Conservation (phyloP, 1,139 yeast species). For the Lodderomyces parapsilosis region DNA sequence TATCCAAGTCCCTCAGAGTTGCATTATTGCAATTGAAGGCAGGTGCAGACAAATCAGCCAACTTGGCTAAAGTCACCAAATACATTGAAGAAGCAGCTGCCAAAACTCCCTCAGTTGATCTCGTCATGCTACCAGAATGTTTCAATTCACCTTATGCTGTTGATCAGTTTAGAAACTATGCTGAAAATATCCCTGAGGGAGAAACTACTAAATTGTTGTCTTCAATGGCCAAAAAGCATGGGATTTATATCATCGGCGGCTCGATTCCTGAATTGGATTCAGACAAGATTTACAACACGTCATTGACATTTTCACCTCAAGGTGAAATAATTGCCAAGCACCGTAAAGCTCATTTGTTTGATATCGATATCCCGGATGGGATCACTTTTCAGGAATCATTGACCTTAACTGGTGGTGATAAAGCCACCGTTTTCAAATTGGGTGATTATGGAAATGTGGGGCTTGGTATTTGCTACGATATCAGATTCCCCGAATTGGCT, state of each 20-base stretch:
- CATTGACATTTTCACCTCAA: slow-evolving; percentile 64
- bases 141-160: slow-evolving; percentile 95
- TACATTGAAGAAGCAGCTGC: slow-evolving; percentile 51
- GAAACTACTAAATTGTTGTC: slow-evolving; percentile 65
- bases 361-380: slow-evolving; percentile 86
- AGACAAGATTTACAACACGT: slow-evolving; percentile 73
- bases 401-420: slow-evolving; percentile 73
- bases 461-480: slow-evolving; percentile 88
- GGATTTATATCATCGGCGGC: slow-evolving; percentile 78
- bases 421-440: slow-evolving; percentile 71
- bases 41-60: slow-evolving; percentile 62
- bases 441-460: slow-evolving; percentile 79
- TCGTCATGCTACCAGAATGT: slow-evolving; percentile 84
- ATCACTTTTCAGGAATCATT: slow-evolving; percentile 82
- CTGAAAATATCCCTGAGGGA: slow-evolving; percentile 72
- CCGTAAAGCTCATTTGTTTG: slow-evolving; percentile 86
- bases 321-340: slow-evolving; percentile 84
- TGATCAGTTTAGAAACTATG: slow-evolving; percentile 78
- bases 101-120: slow-evolving; percentile 50
- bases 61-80: slow-evolving; percentile 51
- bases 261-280: slow-evolving; percentile 77
- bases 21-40: slow-evolving; percentile 80
- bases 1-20: slow-evolving; percentile 46
- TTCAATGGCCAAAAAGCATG: slow-evolving; percentile 58
- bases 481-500: slow-evolving; percentile 90